Conservation (phyloP, 192 early-diverging fungal species). For the Thamnidium elegans region DNA sequence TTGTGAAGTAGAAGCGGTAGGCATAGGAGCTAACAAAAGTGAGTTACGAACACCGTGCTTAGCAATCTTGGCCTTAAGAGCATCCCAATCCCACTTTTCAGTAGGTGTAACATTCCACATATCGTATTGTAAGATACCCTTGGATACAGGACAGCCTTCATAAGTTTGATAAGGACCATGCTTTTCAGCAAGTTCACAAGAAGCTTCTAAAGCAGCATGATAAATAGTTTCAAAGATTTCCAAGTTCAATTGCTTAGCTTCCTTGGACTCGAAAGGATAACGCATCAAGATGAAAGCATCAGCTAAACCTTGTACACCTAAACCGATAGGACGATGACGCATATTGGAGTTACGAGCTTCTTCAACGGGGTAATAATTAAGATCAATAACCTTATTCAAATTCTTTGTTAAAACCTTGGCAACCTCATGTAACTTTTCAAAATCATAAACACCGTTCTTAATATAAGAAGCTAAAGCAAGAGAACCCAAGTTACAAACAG, state of each 20-base stretch:
- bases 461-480: constrained; percentile 91
- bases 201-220: constrained; percentile 89
- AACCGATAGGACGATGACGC: constrained; percentile 92
- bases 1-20: constrained; percentile 95
- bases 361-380: constrained; percentile 93
- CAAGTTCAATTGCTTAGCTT: constrained; percentile 78
- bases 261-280: constrained; percentile 86
- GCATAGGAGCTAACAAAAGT: constrained; percentile 95
- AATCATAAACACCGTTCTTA: constrained; percentile 61
- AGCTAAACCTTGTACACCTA: constrained; percentile 98
- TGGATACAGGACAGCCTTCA: constrained; percentile 79
- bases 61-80: constrained; percentile 75
- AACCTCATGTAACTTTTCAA: constrained; percentile 74
- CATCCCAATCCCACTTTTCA: constrained; percentile 90
- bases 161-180: constrained; percentile 86
- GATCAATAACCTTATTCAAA: constrained; percentile 96
- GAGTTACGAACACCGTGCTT: constrained; percentile 92
- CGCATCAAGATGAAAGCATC: constrained; percentile 97
- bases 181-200: constrained; percentile 82
- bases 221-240: constrained; percentile 97
- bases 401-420: constrained; percentile 89
- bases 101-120: constrained; percentile 85
- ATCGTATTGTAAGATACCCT: constrained; percentile 91
- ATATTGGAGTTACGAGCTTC: constrained; percentile 88
- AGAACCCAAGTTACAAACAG: constrained; percentile 96